These are phyloP conservation scores for Helichrysum umbraculigerum DNA, from an alignment of 129 eudicot genomes.

Conservation along the genomic window DNA sequence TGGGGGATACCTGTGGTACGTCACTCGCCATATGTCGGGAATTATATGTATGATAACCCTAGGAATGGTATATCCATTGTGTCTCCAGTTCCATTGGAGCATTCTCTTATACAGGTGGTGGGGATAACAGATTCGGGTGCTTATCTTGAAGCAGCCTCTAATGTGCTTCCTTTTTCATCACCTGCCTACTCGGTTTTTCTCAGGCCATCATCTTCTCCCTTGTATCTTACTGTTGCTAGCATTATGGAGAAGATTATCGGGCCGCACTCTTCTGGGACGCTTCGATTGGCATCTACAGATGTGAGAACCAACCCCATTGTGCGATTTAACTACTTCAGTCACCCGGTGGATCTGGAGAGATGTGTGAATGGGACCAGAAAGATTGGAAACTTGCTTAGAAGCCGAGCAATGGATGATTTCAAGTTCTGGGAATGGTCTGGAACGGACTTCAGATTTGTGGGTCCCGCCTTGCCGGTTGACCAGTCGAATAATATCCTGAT, in stretches of 20 bases:
- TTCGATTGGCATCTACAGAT: conserved; percentile 66
- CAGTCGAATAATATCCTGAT: conserved; percentile 41
- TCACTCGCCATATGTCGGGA: conserved; percentile 69
- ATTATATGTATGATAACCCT: conserved; percentile 75
- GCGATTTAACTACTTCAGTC: conserved; percentile 65
- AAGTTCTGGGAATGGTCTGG: conserved; percentile 62
- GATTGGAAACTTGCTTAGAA: conserved; percentile 57
- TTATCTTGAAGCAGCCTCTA: conserved; percentile 77
- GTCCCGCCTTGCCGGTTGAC: conserved; percentile 71
- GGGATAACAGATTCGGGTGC: conserved; percentile 75
- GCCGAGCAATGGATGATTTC: conserved; percentile 72
- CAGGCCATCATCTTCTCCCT: conserved; percentile 31
- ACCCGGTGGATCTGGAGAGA: conserved; percentile 51
- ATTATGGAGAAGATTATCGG: conserved; percentile 71
- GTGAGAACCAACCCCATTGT: conserved; percentile 57
- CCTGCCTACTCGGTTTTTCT: conserved; percentile 22
- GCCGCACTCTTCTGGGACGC: conserved; percentile 60
- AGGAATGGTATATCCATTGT: conserved; percentile 78
- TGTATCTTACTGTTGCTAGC: conserved; percentile 67
- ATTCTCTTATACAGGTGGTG: conserved; percentile 75
- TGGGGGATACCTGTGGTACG: conserved; percentile 70
- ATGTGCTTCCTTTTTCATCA: conserved; percentile 46
- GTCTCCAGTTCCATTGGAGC: conserved; percentile 61
- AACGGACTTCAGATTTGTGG: conserved; percentile 69
- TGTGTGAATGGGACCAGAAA: conserved; percentile 66